Base-by-base conservation (phyloP, 164 flowering plant genomes). In the Aristolochia contorta region DNA sequence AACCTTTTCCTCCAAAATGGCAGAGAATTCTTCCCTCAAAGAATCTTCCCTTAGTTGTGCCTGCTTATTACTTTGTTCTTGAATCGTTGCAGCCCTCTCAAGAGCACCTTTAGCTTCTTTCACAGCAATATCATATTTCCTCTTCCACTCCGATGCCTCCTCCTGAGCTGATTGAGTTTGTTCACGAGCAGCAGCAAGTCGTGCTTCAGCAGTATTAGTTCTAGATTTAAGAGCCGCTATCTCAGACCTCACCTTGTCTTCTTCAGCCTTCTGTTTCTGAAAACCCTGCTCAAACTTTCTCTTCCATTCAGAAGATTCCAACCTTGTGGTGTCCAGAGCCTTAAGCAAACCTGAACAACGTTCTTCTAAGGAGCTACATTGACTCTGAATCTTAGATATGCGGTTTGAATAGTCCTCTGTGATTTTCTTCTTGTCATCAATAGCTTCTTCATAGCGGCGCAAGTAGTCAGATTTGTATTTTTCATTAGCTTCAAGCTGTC, bases 61-160 rank as follows among this genome's bases (percentile, higher is more conserved):
- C 51, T 84, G 81, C 72, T 84, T 82, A 59, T 58, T 81, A 30
- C 85, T 22, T 14, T 87, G 84, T 46, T 94, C 96, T 64, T 91
- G 96, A 19, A 82, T 74, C 49, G 65, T 60, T 51, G 96, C 96
- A 56, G 99, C 99, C 69, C 89, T 94, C 79, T 91, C 94, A 52
- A 94, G 71, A 61, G 99, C 96, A 66, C 82, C 71, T 75, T 89
- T 94, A 43, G 90, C 79, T 74, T 91, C 99, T 69, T 84, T 83
- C 51, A 83, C 86, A 62, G 96, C 93, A 62, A 87, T 59, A 19
- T 83, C 89, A 73, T 77, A 94, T 67, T 91, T 94, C 53, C 90
- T 71, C 71, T 81, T 87, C 99, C 99, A 94, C 74, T 91, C 96
- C 27, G 72, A 80, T 0, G 96, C 96, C 78, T 91, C 99, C 68